phyloP scores from a whole-genome alignment of 2,329 filamentous ascomycete species.

The Eutypa lata region DNA sequence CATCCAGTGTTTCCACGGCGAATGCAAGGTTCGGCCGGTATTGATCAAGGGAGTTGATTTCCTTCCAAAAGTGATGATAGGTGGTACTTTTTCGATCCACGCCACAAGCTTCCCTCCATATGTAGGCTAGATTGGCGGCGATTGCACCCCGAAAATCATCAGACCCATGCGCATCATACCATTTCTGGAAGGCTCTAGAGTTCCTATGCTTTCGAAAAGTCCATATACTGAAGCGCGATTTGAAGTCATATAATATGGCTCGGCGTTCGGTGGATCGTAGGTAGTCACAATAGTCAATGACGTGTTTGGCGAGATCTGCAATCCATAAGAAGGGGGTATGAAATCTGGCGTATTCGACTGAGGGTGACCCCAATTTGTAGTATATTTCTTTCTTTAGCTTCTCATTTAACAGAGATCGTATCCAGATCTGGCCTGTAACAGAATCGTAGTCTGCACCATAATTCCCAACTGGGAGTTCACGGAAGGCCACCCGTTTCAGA shows the following conservation, averaged over 20 bases:
- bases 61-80: slow-evolving; percentile 51
- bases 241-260: slow-evolving; percentile 57
- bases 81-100: slow-evolving; percentile 27
- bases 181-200: slow-evolving; percentile 44
- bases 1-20: slow-evolving; percentile 12
- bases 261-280: slow-evolving; percentile 25
- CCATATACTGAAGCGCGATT: slow-evolving; percentile 55
- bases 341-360: slow-evolving; percentile 60
- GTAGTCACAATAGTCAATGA: slow-evolving; percentile 61
- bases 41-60: slow-evolving; percentile 38
- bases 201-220: slow-evolving; percentile 41
- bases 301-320: slow-evolving; percentile 66
- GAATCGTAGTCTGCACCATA: slow-evolving; percentile 51
- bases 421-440: slow-evolving; percentile 57
- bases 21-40: slow-evolving; percentile 27
- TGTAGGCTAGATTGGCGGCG: slow-evolving; percentile 56
- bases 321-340: slow-evolving; percentile 67
- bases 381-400: slow-evolving; percentile 46
- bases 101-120: slow-evolving; percentile 62
- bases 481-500: slow-evolving; percentile 55
- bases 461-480: slow-evolving; percentile 60
- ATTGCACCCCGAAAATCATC: slow-evolving; percentile 63
- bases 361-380: slow-evolving; percentile 59
- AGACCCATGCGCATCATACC: slow-evolving; percentile 47
- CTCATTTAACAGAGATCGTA: slow-evolving; percentile 51